Evolutionary conservation across 805 yeast genomes (phyloP).

Genomic region (Barnettozyma populi): DNA sequence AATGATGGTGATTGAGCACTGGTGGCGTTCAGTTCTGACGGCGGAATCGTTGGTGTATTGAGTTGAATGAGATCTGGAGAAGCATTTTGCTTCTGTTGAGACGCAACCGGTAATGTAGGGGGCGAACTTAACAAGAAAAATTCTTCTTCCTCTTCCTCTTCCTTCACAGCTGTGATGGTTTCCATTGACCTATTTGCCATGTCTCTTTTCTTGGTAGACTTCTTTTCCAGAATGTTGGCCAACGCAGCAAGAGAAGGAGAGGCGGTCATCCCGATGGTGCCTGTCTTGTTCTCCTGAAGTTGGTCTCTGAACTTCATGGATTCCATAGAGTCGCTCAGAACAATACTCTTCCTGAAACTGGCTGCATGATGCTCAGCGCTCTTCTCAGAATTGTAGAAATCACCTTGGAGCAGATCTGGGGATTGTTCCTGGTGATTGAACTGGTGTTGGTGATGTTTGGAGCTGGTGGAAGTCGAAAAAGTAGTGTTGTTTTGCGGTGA

Average conservation of each 20-base stretch:
- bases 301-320: slow-evolving; percentile 9
- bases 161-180: slow-evolving; percentile 8
- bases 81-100: neutral
- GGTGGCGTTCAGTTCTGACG: neutral
- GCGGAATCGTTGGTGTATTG: slow-evolving; percentile 17
- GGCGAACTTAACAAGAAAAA: too few relatives aligned
- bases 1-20: neutral
- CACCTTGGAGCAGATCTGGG: slow-evolving; percentile 17
- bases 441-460: slow-evolving; percentile 3
- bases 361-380: slow-evolving; percentile 16
- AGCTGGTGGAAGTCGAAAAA: slow-evolving; percentile 1
- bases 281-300: slow-evolving; percentile 4
- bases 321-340: slow-evolving; percentile 22
- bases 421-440: slow-evolving; percentile 14
- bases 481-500: slow-evolving; percentile 11
- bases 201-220: slow-evolving; percentile 17
- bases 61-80: slow-evolving; percentile 36
- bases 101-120: too few relatives aligned
- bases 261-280: slow-evolving; percentile 30
- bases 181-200: slow-evolving; percentile 11
- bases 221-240: slow-evolving; percentile 35
- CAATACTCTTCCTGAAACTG: slow-evolving; percentile 20
- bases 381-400: slow-evolving; percentile 18
- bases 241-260: slow-evolving; percentile 40
- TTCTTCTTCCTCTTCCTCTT: slow-evolving; percentile 7